Evolutionary conservation across 2,329 filamentous ascomycete species (phyloP).

Genomic region (Chaetomium sp.): DNA sequence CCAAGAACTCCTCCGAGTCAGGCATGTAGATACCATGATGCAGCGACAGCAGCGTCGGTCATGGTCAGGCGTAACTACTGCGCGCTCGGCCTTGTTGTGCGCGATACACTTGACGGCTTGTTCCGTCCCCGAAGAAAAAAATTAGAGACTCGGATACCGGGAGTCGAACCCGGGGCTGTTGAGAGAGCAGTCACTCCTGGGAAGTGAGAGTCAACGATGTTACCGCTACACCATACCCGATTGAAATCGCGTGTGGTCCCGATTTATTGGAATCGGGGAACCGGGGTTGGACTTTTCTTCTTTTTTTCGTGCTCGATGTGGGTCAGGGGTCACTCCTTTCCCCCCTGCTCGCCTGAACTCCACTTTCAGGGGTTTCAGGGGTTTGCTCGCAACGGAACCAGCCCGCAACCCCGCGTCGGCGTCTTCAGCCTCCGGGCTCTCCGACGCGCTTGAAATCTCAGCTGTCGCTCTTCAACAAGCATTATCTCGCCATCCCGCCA

Average conservation of each 20-base stretch:
- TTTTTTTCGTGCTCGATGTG: constrained; percentile 14
- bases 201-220: constrained; percentile 30
- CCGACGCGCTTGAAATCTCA: neutral
- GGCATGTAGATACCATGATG: too few relatives aligned
- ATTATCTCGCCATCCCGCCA: neutral
- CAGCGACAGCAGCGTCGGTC: too few relatives aligned
- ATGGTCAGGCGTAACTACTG: too few relatives aligned
- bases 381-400: too few relatives aligned
- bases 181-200: constrained; percentile 25
- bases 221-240: constrained; percentile 30
- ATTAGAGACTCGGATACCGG: constrained; percentile 27
- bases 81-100: too few relatives aligned
- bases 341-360: neutral
- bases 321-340: constrained; percentile 11
- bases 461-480: neutral
- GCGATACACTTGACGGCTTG: too few relatives aligned
- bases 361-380: neutral
- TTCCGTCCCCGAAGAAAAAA: neutral
- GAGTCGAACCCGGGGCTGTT: constrained; percentile 30
- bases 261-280: constrained; percentile 5
- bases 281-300: neutral
- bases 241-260: constrained; percentile 16
- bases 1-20: too few relatives aligned
- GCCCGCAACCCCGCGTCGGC: constrained; percentile 4
- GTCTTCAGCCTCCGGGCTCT: neutral